Conservation (phyloP, 495 filamentous ascomycete genomes). For the Aspergillus nidulans region DNA sequence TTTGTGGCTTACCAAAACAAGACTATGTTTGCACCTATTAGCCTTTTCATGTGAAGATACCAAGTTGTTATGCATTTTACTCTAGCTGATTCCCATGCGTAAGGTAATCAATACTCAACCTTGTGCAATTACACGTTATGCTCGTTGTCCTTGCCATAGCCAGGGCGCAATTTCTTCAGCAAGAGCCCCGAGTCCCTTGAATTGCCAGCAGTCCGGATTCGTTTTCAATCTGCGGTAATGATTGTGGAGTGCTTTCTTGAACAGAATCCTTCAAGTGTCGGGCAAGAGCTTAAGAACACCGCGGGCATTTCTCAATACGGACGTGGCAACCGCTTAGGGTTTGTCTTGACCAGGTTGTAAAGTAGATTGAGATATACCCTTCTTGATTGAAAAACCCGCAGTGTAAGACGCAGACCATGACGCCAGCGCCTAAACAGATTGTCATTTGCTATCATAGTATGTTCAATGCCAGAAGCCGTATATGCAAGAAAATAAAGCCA, state of each 20-base stretch:
- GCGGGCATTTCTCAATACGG: slow-evolving; percentile 10
- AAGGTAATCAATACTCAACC: too few species aligned
- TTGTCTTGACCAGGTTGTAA: slow-evolving; percentile 41
- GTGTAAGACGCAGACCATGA: too few species aligned
- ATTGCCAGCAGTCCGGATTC: slow-evolving; percentile 43
- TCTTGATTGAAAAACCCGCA: slow-evolving; percentile 53
- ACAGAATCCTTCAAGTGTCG: slow-evolving; percentile 38
- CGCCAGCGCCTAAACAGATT: too few species aligned
- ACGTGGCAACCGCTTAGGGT: slow-evolving; percentile 39
- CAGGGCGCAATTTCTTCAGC: too few species aligned
- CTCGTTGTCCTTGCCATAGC: neutral
- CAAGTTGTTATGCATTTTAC: neutral
- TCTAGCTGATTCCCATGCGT: too few species aligned
- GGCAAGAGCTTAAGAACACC: slow-evolving; percentile 16
- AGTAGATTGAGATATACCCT: slow-evolving; percentile 42
- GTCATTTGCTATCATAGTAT: neutral
- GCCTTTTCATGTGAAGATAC: neutral
- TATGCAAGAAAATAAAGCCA: neutral
- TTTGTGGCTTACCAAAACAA: neutral
- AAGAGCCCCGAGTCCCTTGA: too few species aligned
- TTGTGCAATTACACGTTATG: too few species aligned
- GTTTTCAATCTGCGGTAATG: slow-evolving; percentile 48
- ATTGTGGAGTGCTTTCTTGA: slow-evolving; percentile 36
- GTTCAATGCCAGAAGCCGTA: neutral
- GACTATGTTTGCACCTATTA: neutral